Conservation (phyloP, 495 filamentous ascomycete species). For the Hyaloscypha bicolor region DNA sequence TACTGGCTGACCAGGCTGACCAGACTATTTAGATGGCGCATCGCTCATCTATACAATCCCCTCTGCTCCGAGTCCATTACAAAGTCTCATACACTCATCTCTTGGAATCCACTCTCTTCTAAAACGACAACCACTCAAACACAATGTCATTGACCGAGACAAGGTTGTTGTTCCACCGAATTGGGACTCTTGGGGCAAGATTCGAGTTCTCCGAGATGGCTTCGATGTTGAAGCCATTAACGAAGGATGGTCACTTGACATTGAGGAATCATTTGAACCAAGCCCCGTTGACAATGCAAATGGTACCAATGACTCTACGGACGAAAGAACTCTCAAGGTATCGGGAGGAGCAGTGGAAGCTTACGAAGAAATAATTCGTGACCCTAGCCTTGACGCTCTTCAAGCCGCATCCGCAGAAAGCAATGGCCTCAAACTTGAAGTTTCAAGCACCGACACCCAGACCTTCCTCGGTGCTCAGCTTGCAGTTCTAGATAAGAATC, state of each 20-base stretch:
- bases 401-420: slow-evolving; percentile 50
- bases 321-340: slow-evolving; percentile 22
- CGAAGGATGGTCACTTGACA: slow-evolving; percentile 81
- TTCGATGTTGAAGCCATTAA: slow-evolving; percentile 90
- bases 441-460: slow-evolving; percentile 77
- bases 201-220: slow-evolving; percentile 87
- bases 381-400: slow-evolving; percentile 65
- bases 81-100: slow-evolving; percentile 82
- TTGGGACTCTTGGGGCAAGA: slow-evolving; percentile 99
- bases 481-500: slow-evolving; percentile 69
- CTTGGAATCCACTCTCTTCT: slow-evolving; percentile 88
- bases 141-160: slow-evolving; percentile 95
- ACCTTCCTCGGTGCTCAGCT: slow-evolving; percentile 74
- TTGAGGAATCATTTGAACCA: slow-evolving; percentile 49
- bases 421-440: slow-evolving; percentile 60
- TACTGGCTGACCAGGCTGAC: slow-evolving; percentile 17
- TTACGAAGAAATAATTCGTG: slow-evolving; percentile 79
- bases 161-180: slow-evolving; percentile 92
- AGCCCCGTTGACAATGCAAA: slow-evolving; percentile 32
- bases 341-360: slow-evolving; percentile 63
- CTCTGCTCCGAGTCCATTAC: slow-evolving; percentile 75
- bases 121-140: slow-evolving; percentile 80
- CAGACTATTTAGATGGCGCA: slow-evolving; percentile 68
- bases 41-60: slow-evolving; percentile 90
- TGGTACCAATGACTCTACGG: not conserved